Evolutionary conservation across 805 yeast species (phyloP), one percentile per base, ranked within the genome.

Genomic region (Pichia ethanolica): DNA sequence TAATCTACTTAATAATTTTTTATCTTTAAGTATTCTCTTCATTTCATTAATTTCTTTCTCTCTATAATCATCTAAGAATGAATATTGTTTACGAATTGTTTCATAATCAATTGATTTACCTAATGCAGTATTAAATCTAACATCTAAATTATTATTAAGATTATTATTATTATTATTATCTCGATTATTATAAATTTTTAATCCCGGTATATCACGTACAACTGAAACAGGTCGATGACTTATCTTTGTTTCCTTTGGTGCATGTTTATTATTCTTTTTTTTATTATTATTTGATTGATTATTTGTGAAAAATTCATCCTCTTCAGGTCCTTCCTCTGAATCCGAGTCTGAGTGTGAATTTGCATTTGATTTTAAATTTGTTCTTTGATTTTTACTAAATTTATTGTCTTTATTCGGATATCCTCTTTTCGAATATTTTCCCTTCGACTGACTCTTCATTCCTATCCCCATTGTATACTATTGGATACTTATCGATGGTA

Each of bases 81-180:
- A 76, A 69, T 93, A 93, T 60, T 91, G 83, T 59, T 81, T 78
- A 52, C 97, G 73, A 14, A 86, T 77, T 51, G 74, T 72, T 34
- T 72, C 69, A 51, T 78, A 68, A 62, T 90, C 91, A 1, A 93
- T 87, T 9, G 52, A 40, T 58, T 81, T 84, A 50, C 98, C 98
- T 54, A 81, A 80, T 0, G 96, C 89, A 3, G 91, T 77, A 65
- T 93, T 97, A 64, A 93, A 93, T 57, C 99, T 74, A 35, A 95
- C 83, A 69, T 93, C 99, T 44, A 79, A 75, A 62, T 59, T 57
- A 27, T 46, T 39, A 27, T 45, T 39, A 14, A 48, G 38, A 27
- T 47, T 47, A 40, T 43, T 42, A 14, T 13, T 37, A 13, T 10
- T 13, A 28, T 42, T 30, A 13, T 35, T 38, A 47, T 46, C 38